Base-by-base conservation (phyloP, 2,329 filamentous ascomycete genomes). In the Ophiostoma sp. region DNA sequence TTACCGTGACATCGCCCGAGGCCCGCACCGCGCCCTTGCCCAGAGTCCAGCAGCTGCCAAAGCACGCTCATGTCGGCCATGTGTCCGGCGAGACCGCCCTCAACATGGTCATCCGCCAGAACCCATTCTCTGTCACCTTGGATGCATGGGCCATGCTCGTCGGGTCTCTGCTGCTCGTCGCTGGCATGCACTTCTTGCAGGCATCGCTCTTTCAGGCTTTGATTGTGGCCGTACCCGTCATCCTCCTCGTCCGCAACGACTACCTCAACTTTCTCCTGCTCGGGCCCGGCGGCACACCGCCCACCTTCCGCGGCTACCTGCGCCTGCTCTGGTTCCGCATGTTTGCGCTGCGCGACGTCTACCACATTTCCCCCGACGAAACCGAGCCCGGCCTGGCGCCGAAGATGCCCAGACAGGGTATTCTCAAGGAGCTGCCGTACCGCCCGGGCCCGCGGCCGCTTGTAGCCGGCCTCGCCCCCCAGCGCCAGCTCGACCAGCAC, bases 221-320 rank as follows among this genome's bases (percentile, higher is more conserved):
- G 67, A 80, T 89, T 68, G 76, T 83, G 27, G 74, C 85, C n/a
- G 77, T 83, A 8, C 85, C 85, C 0, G 67, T 83, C 35, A 72
- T 81, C 39, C 77, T 86, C 7, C 81, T 85, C 72, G 79, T 91
- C 75, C 86, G 87, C 76, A 86, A 87, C 76, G 91, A 94, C 81
- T 95, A 93, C 79, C 81, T 83, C 69, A 90, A 89, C 77, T 95
- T 93, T 79, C 81, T 94, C 73, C 86, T 86, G 54, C 87, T 96
- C 27, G 92, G 92, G 0, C 92, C 91, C 0, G 92, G 92, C 33
- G 92, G 92, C 71, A 94, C 91, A 0, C 91, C 92, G 0, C 85
- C 89, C 2, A 95, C 90, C 0, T 85, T 91, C 60, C 73, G 79
- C 5, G 92, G 92, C 73, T 96, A 94, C 78, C 79, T 92, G 35